Conservation (phyloP, 805 yeast genomes). For the Spathaspora girioi region DNA sequence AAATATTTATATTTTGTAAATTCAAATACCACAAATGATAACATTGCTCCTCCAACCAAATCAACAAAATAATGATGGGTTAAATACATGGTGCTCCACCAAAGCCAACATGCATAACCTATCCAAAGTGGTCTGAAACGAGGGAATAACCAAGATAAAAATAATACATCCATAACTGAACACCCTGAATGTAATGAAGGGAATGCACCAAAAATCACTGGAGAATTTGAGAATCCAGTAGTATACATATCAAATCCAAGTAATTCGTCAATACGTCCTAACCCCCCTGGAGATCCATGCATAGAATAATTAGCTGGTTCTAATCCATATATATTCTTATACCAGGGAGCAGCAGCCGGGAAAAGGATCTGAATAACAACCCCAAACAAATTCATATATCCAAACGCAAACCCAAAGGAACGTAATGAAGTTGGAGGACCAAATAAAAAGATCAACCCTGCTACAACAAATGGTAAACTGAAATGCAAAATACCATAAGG, state of each 20-base stretch:
- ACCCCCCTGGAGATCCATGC: conserved; percentile 95
- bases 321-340: conserved; percentile 76
- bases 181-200: conserved; percentile 89
- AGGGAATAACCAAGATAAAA: conserved; percentile 82
- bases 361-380: conserved; percentile 77
- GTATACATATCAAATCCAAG: conserved; percentile 83
- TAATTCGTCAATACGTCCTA: conserved; percentile 78
- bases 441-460: conserved; percentile 72
- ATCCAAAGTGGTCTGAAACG: conserved; percentile 59
- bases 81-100: conserved; percentile 98
- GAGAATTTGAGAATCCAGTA: conserved; percentile 76
- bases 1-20: conserved; percentile 64
- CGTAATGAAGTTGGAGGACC: conserved; percentile 88
- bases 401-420: conserved; percentile 88
- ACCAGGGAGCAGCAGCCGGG: conserved; percentile 99
- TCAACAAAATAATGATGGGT: conserved; percentile 96
- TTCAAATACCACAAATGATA: conserved; percentile 67
- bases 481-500: conserved; percentile 93
- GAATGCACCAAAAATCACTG: conserved; percentile 90
- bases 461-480: conserved; percentile 84
- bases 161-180: conserved; percentile 89
- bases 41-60: conserved; percentile 87
- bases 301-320: conserved; percentile 87
- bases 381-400: conserved; percentile 87
- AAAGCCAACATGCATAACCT: conserved; percentile 83